Conservation (phyloP, 352 stramenopile species). For the Phytophthora macrochlamydospora region DNA sequence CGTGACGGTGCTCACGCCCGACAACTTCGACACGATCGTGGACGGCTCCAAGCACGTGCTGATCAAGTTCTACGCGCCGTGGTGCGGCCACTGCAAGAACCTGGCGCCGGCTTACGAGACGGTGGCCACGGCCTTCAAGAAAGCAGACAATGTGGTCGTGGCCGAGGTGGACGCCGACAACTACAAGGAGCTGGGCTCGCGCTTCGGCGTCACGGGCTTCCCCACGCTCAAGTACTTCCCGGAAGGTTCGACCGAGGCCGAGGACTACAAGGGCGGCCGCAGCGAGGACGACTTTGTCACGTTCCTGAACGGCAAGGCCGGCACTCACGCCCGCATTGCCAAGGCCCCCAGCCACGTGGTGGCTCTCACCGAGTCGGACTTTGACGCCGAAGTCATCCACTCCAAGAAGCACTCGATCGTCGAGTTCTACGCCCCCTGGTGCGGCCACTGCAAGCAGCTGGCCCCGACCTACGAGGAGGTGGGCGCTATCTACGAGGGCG, state of each 20-base stretch:
- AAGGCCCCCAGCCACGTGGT: slow-evolving; percentile 72
- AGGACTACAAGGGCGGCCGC: slow-evolving; percentile 89
- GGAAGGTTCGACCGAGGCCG: slow-evolving; percentile 71
- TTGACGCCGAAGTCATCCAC: slow-evolving; percentile 81
- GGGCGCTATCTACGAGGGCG: slow-evolving; percentile 70
- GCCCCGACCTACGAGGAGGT: slow-evolving; percentile 90
- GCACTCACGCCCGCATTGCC: slow-evolving; percentile 71
- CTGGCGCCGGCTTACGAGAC: slow-evolving; percentile 81
- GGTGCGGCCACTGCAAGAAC: slow-evolving; percentile 93
- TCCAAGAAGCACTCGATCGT: slow-evolving; percentile 90
- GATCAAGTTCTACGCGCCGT: slow-evolving; percentile 92
- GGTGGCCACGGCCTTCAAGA: slow-evolving; percentile 90
- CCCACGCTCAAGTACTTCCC: slow-evolving; percentile 94
- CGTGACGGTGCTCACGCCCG: slow-evolving; percentile 78
- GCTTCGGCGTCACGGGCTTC: slow-evolving; percentile 92
- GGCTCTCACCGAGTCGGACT: slow-evolving; percentile 66
- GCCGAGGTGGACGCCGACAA: slow-evolving; percentile 91
- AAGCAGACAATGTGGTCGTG: slow-evolving; percentile 82
- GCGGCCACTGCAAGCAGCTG: slow-evolving; percentile 93
- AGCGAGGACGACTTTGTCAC: slow-evolving; percentile 78
- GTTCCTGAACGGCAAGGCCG: slow-evolving; percentile 83
- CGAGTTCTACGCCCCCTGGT: slow-evolving; percentile 96
- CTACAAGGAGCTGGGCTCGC: slow-evolving; percentile 77
- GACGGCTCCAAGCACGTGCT: slow-evolving; percentile 87
- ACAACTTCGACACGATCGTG: slow-evolving; percentile 84